phyloP scores from a whole-genome alignment of 2,329 filamentous ascomycete genomes.

The Pseudogymnoascus sp. region DNA sequence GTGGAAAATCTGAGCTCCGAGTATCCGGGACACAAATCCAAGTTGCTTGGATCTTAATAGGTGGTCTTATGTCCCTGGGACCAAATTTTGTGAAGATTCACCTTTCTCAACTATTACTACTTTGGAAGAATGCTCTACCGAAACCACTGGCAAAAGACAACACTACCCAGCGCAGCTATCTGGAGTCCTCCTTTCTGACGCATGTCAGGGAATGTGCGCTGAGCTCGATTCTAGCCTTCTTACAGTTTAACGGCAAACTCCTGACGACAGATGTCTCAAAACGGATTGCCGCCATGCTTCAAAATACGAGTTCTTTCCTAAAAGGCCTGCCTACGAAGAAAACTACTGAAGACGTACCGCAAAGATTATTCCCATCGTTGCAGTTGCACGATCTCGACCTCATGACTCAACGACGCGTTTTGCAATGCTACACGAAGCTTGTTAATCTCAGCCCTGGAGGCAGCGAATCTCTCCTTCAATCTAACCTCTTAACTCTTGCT shows the following conservation, averaged over 20 bases:
- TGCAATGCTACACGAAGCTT: constrained; percentile 91
- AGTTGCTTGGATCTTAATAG: constrained; percentile 94
- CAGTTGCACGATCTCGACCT: constrained; percentile 85
- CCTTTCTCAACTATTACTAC: constrained; percentile 78
- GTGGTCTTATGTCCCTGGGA: constrained; percentile 89
- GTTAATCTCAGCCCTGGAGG: constrained; percentile 83
- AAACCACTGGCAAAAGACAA: constrained; percentile 93
- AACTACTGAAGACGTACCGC: constrained; percentile 74
- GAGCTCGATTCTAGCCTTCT: constrained; percentile 81
- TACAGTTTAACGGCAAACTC: constrained; percentile 86
- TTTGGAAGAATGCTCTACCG: constrained; percentile 96
- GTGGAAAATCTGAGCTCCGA: constrained; percentile 80
- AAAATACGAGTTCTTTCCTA: constrained; percentile 88
- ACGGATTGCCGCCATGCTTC: constrained; percentile 84
- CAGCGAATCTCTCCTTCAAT: constrained; percentile 78
- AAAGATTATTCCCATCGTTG: constrained; percentile 73
- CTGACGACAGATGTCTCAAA: constrained; percentile 92
- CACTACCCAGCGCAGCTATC: constrained; percentile 68
- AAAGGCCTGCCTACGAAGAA: constrained; percentile 76
- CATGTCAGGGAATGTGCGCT: constrained; percentile 93
- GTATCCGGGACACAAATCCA: constrained; percentile 93
- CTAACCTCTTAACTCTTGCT: constrained; percentile 81
- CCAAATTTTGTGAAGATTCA: constrained; percentile 99
- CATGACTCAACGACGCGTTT: constrained; percentile 85
- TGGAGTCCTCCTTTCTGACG: constrained; percentile 87